These are phyloP conservation scores for Camellia sinensis DNA, from an alignment of 148 eudicot genomes.

Conservation along the genomic window DNA sequence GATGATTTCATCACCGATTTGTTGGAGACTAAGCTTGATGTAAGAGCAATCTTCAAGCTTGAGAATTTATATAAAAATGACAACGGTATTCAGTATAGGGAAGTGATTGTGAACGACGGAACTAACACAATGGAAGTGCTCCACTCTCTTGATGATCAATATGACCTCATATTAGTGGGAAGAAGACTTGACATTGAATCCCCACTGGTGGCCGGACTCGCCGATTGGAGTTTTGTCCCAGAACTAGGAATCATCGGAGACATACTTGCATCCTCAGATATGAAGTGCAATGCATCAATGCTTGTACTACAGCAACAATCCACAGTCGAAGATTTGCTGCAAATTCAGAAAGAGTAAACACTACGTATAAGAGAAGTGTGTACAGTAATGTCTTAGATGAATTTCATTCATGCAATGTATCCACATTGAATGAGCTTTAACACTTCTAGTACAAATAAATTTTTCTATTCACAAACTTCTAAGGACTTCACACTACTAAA, in stretches of 20 bases:
- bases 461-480: no score
- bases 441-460: no score
- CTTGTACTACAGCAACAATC: slow-evolving; percentile 17
- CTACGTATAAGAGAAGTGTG: no score
- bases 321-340: slow-evolving; percentile 7
- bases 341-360: not conserved
- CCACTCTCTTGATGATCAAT: not conserved
- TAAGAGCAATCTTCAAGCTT: not conserved
- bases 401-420: no score
- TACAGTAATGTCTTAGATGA: no score
- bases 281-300: slow-evolving; percentile 10
- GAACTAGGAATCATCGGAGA: slow-evolving; percentile 19
- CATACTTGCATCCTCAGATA: slow-evolving; percentile 16
- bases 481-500: no score
- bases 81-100: not conserved
- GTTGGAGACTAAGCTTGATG: slow-evolving; percentile 9
- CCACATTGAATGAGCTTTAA: no score
- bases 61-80: not conserved
- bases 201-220: not conserved
- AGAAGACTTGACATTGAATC: slow-evolving; percentile 5
- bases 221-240: slow-evolving; percentile 7
- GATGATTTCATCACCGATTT: not conserved
- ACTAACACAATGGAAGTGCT: not conserved
- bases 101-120: slow-evolving; percentile 8
- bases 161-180: slow-evolving; percentile 11